Evolutionary conservation across 805 yeast genomes (phyloP).

Genomic region (Saturnispora diversa): DNA sequence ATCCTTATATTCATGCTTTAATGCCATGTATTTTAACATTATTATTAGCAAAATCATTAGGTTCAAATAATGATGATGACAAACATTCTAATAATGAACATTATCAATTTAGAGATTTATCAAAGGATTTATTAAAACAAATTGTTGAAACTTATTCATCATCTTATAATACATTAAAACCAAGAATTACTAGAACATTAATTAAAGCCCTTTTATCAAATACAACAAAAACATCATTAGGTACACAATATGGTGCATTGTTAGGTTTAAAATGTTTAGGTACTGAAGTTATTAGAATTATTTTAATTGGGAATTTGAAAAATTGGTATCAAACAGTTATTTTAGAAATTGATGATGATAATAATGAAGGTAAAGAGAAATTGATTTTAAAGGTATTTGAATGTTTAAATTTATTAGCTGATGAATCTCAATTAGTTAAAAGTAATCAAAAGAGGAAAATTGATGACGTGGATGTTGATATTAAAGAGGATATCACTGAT

Average conservation of each 20-base stretch:
- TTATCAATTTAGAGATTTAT: slow-evolving; percentile 73
- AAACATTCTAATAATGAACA: slow-evolving; percentile 32
- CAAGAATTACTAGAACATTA: slow-evolving; percentile 88
- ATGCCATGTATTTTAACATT: slow-evolving; percentile 95
- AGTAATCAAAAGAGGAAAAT: slow-evolving; percentile 12
- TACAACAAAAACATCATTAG: slow-evolving; percentile 62
- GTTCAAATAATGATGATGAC: slow-evolving; percentile 30
- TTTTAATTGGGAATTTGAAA: slow-evolving; percentile 74
- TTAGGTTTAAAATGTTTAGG: slow-evolving; percentile 81
- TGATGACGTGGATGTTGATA: slow-evolving; percentile 25
- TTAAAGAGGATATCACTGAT: slow-evolving; percentile 12
- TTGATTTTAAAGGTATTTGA: slow-evolving; percentile 45
- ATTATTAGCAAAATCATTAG: slow-evolving; percentile 82
- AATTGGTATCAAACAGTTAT: slow-evolving; percentile 63
- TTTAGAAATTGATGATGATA: slow-evolving; percentile 27
- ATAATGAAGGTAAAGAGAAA: slow-evolving; percentile 19
- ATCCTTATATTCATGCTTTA: slow-evolving; percentile 91
- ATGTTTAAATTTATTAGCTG: slow-evolving; percentile 43
- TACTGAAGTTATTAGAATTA: slow-evolving; percentile 75
- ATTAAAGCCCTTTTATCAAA: slow-evolving; percentile 79
- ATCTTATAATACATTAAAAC: slow-evolving; percentile 80
- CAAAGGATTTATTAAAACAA: slow-evolving; percentile 73
- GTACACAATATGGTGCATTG: slow-evolving; percentile 89
- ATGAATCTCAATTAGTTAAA: slow-evolving; percentile 25
- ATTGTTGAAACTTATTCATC: slow-evolving; percentile 76